Conservation (phyloP, 345 rosid species). For the Geranium rotundifolium region DNA sequence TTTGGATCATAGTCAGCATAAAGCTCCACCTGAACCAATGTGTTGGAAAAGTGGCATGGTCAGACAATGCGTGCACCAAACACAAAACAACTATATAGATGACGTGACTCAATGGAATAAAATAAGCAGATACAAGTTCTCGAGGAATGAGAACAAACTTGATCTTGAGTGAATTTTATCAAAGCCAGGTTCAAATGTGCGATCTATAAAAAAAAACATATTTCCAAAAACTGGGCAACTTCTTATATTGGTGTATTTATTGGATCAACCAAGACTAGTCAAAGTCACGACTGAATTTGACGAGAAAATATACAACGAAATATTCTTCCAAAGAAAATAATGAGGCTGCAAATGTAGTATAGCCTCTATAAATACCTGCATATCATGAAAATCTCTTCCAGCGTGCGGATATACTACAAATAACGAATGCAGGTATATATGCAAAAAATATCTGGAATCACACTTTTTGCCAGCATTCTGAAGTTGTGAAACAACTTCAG, state of each 20-base stretch:
- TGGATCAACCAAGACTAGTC: background rate
- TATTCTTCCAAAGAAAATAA: conserved; percentile 1
- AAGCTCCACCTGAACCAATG: conserved; percentile 70
- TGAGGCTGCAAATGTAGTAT: background rate
- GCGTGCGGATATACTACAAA: conserved; percentile 72
- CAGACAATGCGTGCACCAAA: conserved; percentile 5
- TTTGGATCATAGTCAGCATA: conserved; percentile 84
- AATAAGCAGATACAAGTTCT: too few relatives aligned
- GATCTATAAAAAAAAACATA: too few relatives aligned
- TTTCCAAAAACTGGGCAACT: background rate
- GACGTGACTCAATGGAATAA: background rate
- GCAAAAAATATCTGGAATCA: conserved; percentile 76
- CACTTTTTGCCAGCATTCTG: conserved; percentile 48
- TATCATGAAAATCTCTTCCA: conserved; percentile 90
- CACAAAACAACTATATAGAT: background rate
- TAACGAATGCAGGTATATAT: conserved; percentile 68
- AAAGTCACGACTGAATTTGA: background rate
- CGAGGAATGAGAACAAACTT: background rate
- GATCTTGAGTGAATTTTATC: too few relatives aligned
- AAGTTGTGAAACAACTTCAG: conserved; percentile 76
- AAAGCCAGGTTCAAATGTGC: too few relatives aligned
- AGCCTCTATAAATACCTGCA: conserved; percentile 55
- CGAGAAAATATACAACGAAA: background rate
- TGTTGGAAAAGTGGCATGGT: conserved; percentile 9
- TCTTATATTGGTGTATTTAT: background rate